phyloP scores from a whole-genome alignment of 2,329 filamentous ascomycete species.

The Pseudonectria buxi region DNA sequence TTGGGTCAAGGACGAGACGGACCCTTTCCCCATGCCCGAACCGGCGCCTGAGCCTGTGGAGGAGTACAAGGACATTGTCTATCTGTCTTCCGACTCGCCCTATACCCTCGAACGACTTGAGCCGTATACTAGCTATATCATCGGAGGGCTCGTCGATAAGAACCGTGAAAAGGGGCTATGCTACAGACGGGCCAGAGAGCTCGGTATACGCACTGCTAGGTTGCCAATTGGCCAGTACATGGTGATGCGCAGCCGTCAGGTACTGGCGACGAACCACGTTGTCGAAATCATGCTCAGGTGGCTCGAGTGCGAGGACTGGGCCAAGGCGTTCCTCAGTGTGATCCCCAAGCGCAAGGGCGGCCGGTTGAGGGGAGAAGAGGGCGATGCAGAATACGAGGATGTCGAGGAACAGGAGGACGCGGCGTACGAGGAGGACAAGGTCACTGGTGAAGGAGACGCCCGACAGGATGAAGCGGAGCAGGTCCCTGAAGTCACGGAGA shows the following conservation, averaged over 20 bases:
- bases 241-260: constrained; percentile 77
- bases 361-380: constrained; percentile 45
- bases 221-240: constrained; percentile 94
- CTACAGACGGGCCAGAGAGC: constrained; percentile 69
- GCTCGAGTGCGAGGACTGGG: constrained; percentile 89
- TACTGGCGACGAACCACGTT: constrained; percentile 92
- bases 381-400: constrained; percentile 12
- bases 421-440: constrained; percentile 23
- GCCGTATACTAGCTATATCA: constrained; percentile 84
- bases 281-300: constrained; percentile 94
- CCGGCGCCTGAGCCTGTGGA: constrained; percentile 26
- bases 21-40: constrained; percentile 28
- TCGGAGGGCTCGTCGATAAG: constrained; percentile 91
- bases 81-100: constrained; percentile 87
- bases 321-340: constrained; percentile 75
- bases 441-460: constrained; percentile 17
- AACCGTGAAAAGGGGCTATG: constrained; percentile 95
- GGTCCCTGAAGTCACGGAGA: constrained; percentile 1
- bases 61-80: constrained; percentile 55
- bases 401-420: constrained; percentile 19
- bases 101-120: constrained; percentile 76
- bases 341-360: constrained; percentile 90
- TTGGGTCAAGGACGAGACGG: constrained; percentile 26
- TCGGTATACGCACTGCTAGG: constrained; percentile 78
- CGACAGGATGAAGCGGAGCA: constrained; percentile 4